phyloP scores from a whole-genome alignment of 108 stramenopile species.

The Nitzschia putrida region DNA sequence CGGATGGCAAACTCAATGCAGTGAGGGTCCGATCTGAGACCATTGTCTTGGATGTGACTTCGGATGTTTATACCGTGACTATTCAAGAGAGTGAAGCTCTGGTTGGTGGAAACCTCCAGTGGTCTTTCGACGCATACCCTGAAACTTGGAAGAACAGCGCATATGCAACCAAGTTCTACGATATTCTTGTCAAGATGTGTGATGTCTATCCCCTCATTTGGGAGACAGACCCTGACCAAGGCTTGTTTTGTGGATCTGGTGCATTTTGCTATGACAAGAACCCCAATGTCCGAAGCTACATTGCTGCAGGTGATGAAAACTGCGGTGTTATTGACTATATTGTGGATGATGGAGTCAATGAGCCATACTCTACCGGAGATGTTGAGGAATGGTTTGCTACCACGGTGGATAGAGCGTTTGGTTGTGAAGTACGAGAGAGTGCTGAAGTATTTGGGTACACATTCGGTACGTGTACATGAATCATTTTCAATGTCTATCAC shows the following conservation, averaged over 20 bases:
- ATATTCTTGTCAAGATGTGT: not conserved
- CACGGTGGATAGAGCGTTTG: no score
- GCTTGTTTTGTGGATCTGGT: not conserved
- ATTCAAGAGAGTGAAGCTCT: not conserved
- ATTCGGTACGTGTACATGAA: no score
- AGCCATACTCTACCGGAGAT: slow-evolving; percentile 13
- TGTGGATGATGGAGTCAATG: slow-evolving; percentile 27
- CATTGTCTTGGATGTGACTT: not conserved
- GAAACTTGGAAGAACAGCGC: not conserved
- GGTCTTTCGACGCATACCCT: not conserved
- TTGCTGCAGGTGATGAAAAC: slow-evolving; percentile 36
- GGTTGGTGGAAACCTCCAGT: not conserved
- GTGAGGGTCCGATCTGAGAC: not conserved
- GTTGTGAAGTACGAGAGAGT: no score
- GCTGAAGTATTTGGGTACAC: no score
- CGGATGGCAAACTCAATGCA: not conserved
- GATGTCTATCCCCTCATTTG: not conserved
- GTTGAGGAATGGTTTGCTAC: not conserved
- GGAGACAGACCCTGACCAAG: not conserved
- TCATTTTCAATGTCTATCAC: no score
- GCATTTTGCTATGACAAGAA: not conserved
- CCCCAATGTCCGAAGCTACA: slow-evolving; percentile 14
- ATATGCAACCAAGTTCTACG: not conserved
- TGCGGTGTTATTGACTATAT: slow-evolving; percentile 23
- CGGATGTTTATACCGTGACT: not conserved